Evolutionary conservation across 2,329 filamentous ascomycete species (phyloP), one percentile per base, ranked within the genome.

Genomic region (Ceratocystis papillata): DNA sequence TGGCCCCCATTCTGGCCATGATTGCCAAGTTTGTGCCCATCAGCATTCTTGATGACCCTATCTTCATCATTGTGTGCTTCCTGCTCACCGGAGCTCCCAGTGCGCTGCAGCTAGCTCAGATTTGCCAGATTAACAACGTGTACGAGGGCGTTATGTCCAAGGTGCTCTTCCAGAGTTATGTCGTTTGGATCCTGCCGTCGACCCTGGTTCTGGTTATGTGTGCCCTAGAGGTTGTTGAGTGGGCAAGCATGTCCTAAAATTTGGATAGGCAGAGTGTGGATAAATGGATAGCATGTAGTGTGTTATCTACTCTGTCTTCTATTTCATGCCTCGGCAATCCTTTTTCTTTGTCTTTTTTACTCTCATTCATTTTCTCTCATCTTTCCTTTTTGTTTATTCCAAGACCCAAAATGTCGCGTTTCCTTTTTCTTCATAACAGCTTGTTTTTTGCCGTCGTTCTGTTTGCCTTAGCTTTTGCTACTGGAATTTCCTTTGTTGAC

Each of bases 21-120:
- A 82, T 88, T 59, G 94, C 94, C 67, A 97, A 96, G 74, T 96
- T 87, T 73, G 83, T 96, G 30, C 90, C 90, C 2, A 83, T 99
- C 72, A 95, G 89, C 79, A 97, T 99, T 71, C 80, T 99, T 44
- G 94, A 95, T 74, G 94, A 99, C 73, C 94, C 94, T 8, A 99
- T 99, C 72, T 99, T 99, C 75, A 87, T 99, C 70, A 90, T 99
- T 70, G 94, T 99, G 45, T 96, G 92, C 77, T 99, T 97, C 81
- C 80, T 99, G 70, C 87, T 99, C 70, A 93, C 90, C 0, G 94
- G 94, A 45, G 94, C 94, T 2, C 94, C 94, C 5, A 95, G 88
- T 69, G 94, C 94, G 30, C 80, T 99, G 69, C 94, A 99, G 77
- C 79, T 99, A 73, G 93, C 94, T 5, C 94, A 99, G 77, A 99